Conservation (phyloP, 805 yeast species). For the Saturnispora serradocipensis region DNA sequence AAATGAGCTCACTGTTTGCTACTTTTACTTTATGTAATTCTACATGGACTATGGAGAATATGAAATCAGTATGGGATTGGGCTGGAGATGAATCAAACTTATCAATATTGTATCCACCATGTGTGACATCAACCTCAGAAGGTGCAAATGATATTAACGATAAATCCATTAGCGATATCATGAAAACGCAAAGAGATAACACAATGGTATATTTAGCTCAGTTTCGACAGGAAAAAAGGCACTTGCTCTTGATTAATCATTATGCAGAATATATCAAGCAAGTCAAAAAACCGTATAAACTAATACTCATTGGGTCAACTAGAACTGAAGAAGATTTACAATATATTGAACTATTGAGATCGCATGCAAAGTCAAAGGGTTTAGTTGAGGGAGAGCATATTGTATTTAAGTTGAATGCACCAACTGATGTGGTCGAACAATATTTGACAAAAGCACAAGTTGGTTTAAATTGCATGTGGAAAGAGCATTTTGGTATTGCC, state of each 20-base stretch:
- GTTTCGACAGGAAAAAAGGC: constrained; percentile 93
- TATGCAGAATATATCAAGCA: constrained; percentile 40
- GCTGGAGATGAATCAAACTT: constrained; percentile 24
- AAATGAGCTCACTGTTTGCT: constrained; percentile 56
- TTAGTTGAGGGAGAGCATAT: constrained; percentile 29
- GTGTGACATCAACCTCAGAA: constrained; percentile 32
- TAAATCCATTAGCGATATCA: constrained; percentile 20
- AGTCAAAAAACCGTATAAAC: constrained; percentile 35
- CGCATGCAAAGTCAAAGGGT: constrained; percentile 26
- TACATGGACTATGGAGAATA: constrained; percentile 84
- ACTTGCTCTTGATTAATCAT: constrained; percentile 55
- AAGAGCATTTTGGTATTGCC: constrained; percentile 97
- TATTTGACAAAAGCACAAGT: constrained; percentile 49
- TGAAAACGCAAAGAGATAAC: constrained; percentile 26
- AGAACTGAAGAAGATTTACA: constrained; percentile 57
- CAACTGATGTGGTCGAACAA: constrained; percentile 51
- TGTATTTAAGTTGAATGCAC: constrained; percentile 50
- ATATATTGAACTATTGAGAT: constrained; percentile 43
- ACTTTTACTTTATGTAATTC: constrained; percentile 70
- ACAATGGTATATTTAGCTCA: constrained; percentile 69
- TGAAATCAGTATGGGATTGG: constrained; percentile 52
- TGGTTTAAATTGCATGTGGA: constrained; percentile 98
- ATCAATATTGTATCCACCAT: constrained; percentile 76
- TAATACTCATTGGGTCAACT: constrained; percentile 78
- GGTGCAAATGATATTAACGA: constrained; percentile 24